Conservation (phyloP, 768 basidiomycete genomes). For the Tricholoma hemisulphureum region DNA sequence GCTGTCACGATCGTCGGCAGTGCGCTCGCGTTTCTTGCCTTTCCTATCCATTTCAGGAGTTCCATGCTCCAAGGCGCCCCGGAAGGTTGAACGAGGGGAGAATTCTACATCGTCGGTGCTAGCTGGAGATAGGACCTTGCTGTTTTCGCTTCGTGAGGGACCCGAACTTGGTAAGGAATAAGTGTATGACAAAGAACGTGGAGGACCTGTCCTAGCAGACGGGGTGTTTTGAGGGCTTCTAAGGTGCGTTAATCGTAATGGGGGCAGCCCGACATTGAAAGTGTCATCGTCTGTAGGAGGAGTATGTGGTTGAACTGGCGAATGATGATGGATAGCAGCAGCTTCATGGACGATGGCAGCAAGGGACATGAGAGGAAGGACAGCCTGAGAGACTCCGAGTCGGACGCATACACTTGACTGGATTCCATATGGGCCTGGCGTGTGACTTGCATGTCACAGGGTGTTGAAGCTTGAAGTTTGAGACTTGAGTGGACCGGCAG, state of each 20-base stretch:
- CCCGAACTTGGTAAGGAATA: conserved; percentile 52
- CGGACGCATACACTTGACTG: no score
- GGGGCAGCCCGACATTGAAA: conserved; percentile 2
- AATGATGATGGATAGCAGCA: not conserved
- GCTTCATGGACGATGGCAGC: conserved; percentile 21
- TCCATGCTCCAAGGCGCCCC: conserved; percentile 57
- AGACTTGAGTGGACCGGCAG: no score
- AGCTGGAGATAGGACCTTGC: conserved; percentile 21
- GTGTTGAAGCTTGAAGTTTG: no score
- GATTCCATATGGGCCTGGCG: no score
- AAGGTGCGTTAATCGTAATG: conserved; percentile 22
- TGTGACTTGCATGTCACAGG: no score
- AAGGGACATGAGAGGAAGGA: conserved; percentile 27
- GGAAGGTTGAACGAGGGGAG: conserved; percentile 43
- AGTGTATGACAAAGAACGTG: conserved; percentile 67
- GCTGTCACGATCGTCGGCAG: conserved; percentile 39
- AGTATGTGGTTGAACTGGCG: not conserved
- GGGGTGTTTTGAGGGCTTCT: conserved; percentile 47
- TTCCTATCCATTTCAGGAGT: conserved; percentile 51
- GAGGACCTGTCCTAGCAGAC: conserved; percentile 68
- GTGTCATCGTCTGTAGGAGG: not conserved
- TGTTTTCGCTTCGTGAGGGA: conserved; percentile 25
- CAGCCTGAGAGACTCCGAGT: no score
- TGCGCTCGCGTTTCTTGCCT: conserved; percentile 51
- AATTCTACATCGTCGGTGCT: conserved; percentile 24